phyloP scores from a whole-genome alignment of 495 filamentous ascomycete species.

The Trichoderma orchidacearum region DNA sequence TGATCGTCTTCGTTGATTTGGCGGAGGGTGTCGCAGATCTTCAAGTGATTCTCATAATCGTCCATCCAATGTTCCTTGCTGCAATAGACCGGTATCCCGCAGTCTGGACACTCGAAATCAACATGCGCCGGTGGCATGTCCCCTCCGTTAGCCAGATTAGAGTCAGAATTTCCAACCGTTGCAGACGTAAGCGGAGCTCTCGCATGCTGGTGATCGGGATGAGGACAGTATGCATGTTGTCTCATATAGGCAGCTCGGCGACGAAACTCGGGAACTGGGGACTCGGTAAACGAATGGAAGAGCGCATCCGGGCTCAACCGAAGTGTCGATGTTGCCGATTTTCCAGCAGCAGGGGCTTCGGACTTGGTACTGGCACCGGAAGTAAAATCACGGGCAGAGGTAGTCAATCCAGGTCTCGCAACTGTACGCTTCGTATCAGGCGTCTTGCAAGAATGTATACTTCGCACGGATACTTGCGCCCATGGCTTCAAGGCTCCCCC shows the following conservation, averaged over 20 bases:
- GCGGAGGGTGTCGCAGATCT: conserved; percentile 80
- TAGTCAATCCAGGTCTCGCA: background rate
- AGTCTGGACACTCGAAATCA: conserved; percentile 90
- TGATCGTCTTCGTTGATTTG: conserved; percentile 98
- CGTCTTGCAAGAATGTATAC: background rate
- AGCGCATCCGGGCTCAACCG: conserved; percentile 63
- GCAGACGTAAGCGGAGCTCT: conserved; percentile 31
- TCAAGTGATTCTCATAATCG: conserved; percentile 81
- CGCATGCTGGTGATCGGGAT: conserved; percentile 66
- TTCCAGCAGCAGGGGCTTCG: background rate
- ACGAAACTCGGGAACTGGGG: conserved; percentile 73
- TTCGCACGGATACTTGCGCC: background rate
- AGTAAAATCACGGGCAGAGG: background rate
- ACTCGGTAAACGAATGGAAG: conserved; percentile 82
- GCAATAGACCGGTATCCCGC: conserved; percentile 87
- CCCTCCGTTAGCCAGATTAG: conserved; percentile 20
- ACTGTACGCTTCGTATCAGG: background rate
- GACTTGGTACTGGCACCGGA: background rate
- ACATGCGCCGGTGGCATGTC: conserved; percentile 58
- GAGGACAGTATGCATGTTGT: conserved; percentile 82
- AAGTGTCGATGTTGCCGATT: conserved; percentile 2
- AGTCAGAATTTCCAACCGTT: conserved; percentile 45
- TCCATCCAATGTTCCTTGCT: conserved; percentile 87
- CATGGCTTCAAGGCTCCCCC: background rate
- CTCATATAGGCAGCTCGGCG: conserved; percentile 77